Evolutionary conservation across 805 yeast genomes (phyloP).

Genomic region (Candida tammaniensis): DNA sequence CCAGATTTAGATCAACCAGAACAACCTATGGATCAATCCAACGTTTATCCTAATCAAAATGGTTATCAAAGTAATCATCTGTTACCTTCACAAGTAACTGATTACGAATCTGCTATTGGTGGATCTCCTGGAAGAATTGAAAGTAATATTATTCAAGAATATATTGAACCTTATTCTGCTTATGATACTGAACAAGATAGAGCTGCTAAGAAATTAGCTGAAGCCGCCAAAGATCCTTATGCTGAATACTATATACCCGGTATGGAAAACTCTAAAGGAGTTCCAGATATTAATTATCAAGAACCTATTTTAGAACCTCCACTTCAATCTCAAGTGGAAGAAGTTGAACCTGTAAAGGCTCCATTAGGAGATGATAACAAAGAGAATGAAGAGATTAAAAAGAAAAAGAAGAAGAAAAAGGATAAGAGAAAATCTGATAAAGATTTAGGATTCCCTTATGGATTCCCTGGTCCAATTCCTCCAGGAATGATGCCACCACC

Average conservation of each 20-base stretch:
- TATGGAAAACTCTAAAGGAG: too few species aligned
- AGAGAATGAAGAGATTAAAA: slow-evolving; percentile 13
- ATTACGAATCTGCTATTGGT: background rate
- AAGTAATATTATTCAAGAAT: slow-evolving; percentile 9
- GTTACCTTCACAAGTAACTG: slow-evolving; percentile 4
- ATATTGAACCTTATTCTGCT: slow-evolving; percentile 24
- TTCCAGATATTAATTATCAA: background rate
- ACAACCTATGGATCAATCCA: background rate
- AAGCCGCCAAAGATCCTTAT: slow-evolving; percentile 21
- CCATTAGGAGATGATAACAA: slow-evolving; percentile 14
- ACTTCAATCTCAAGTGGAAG: background rate
- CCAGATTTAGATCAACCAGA: slow-evolving; percentile 6
- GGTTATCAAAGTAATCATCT: slow-evolving; percentile 5
- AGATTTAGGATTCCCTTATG: slow-evolving; percentile 7
- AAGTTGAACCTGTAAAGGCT: too few species aligned
- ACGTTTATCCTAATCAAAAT: slow-evolving; percentile 3
- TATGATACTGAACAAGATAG: slow-evolving; percentile 21
- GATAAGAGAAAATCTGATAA: slow-evolving; percentile 8
- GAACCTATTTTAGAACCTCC: background rate
- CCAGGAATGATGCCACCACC: slow-evolving; percentile 16
- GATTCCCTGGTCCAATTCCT: slow-evolving; percentile 13
- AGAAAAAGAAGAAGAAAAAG: slow-evolving; percentile 16
- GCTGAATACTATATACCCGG: slow-evolving; percentile 25
- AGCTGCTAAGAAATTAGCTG: slow-evolving; percentile 8
- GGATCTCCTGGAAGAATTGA: slow-evolving; percentile 8